Conservation (phyloP, 2,329 filamentous ascomycete species). For the Verticillium tricorpus region DNA sequence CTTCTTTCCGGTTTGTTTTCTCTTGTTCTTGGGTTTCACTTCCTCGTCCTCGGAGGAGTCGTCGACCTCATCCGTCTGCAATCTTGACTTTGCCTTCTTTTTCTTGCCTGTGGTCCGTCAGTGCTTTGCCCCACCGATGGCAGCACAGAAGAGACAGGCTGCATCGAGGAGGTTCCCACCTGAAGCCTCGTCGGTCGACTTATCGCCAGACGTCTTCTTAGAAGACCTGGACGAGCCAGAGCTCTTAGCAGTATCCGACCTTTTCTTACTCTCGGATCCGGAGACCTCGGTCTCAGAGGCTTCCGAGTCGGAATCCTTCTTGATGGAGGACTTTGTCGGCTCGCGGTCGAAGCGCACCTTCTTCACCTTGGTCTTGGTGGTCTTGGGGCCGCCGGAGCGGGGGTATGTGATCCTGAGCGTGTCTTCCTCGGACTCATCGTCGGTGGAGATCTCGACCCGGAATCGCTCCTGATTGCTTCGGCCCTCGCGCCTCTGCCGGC, state of each 20-base stretch:
- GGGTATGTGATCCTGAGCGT: conserved; percentile 45
- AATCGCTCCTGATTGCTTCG: conserved; percentile 22
- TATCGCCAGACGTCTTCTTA: conserved; percentile 3
- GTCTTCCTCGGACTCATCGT: conserved; percentile 48
- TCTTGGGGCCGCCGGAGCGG: conserved; percentile 22
- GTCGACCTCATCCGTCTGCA: conserved; percentile 6
- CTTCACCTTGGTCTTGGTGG: conserved; percentile 21
- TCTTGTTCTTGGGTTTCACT: conserved; percentile 10
- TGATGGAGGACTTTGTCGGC: conserved; percentile 31
- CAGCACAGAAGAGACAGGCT: neutral
- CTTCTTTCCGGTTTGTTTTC: conserved; percentile 12
- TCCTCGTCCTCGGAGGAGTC: neutral
- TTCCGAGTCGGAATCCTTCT: conserved; percentile 19
- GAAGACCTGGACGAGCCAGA: conserved; percentile 2
- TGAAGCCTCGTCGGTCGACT: neutral
- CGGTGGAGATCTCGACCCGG: conserved; percentile 40
- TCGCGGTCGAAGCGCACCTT: conserved; percentile 38
- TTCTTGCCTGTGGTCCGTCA: neutral
- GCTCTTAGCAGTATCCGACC: conserved; percentile 2
- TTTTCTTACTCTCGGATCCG: neutral
- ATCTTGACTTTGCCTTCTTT: conserved; percentile 18
- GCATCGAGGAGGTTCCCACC: neutral
- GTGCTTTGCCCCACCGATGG: neutral
- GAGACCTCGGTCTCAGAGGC: conserved; percentile 16
- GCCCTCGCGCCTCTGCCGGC: conserved; percentile 5